Percentiles rank a stretch among this genome's conserved stretches.
Evolutionary conservation across 2,329 filamentous ascomycete species (phyloP).

Genomic region (Fusarium pseudoanthophilum): DNA sequence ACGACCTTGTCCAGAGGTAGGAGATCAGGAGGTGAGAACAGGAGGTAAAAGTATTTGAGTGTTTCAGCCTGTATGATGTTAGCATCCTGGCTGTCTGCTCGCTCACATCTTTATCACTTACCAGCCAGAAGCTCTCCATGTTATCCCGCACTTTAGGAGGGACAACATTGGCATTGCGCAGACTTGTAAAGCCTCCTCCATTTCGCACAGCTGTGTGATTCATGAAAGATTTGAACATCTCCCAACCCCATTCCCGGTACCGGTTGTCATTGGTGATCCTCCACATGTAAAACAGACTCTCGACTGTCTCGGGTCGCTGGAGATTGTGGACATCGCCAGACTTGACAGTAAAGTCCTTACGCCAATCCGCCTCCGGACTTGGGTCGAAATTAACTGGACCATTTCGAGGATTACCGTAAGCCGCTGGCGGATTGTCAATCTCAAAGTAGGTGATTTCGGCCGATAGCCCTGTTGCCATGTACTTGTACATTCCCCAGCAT

Average conservation of each 20-base stretch:
- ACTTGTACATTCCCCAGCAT: constrained; percentile 97
- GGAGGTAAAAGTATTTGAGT: constrained; percentile 95
- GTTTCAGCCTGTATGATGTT: constrained; percentile 79
- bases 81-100: constrained; percentile 3
- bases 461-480: constrained; percentile 89
- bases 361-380: constrained; percentile 71
- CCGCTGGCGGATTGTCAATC: constrained; percentile 73
- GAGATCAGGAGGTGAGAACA: constrained; percentile 87
- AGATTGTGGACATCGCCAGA: constrained; percentile 89
- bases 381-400: constrained; percentile 62
- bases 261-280: constrained; percentile 89
- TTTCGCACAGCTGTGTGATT: constrained; percentile 84
- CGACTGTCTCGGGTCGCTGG: constrained; percentile 95
- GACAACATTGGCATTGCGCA: constrained; percentile 77
- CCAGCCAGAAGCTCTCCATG: constrained; percentile 99
- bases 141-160: constrained; percentile 82
- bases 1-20: constrained; percentile 88
- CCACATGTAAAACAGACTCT: constrained; percentile 98
- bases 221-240: constrained; percentile 95
- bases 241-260: constrained; percentile 97
- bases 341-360: constrained; percentile 82
- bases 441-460: constrained; percentile 95
- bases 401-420: constrained; percentile 62
- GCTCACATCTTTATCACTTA: constrained; percentile 55
- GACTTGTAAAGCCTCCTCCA: constrained; percentile 82